phyloP scores from a whole-genome alignment of 2,329 filamentous ascomycete genomes.

The Fusarium tjaetaba region DNA sequence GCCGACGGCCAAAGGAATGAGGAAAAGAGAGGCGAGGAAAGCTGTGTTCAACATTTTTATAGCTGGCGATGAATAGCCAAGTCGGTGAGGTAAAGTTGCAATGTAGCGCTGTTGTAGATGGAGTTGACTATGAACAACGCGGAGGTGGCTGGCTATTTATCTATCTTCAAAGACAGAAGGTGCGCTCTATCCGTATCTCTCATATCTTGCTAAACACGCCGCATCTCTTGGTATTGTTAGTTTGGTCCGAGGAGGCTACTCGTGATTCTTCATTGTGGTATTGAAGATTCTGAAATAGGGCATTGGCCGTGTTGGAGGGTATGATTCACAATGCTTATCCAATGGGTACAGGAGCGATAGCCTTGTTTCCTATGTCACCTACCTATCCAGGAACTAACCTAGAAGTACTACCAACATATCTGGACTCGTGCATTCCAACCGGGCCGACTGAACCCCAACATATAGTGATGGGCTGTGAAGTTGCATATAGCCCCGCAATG shows the following conservation, averaged over 20 bases:
- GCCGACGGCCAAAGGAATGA: neutral
- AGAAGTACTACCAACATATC: neutral
- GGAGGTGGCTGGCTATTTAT: neutral
- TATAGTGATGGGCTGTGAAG: neutral
- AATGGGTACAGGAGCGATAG: neutral
- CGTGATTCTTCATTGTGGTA: neutral
- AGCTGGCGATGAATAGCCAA: accelerated
- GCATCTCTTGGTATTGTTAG: neutral
- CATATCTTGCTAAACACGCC: neutral
- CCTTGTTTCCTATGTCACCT: neutral
- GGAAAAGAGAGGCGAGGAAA: neutral
- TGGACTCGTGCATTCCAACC: neutral
- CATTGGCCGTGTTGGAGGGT: neutral
- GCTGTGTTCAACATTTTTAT: neutral
- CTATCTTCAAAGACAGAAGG: accelerated
- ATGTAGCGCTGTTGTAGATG: neutral
- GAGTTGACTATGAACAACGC: neutral
- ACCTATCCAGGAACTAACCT: neutral
- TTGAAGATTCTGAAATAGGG: neutral
- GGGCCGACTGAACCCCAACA: neutral
- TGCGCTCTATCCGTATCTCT: neutral
- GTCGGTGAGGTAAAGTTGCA: neutral
- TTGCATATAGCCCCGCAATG: neutral
- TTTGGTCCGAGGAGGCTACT: neutral
- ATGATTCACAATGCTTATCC: neutral